Evolutionary conservation across 2,329 filamentous ascomycete genomes (phyloP).

Genomic region (Tolypocladium amazonense): DNA sequence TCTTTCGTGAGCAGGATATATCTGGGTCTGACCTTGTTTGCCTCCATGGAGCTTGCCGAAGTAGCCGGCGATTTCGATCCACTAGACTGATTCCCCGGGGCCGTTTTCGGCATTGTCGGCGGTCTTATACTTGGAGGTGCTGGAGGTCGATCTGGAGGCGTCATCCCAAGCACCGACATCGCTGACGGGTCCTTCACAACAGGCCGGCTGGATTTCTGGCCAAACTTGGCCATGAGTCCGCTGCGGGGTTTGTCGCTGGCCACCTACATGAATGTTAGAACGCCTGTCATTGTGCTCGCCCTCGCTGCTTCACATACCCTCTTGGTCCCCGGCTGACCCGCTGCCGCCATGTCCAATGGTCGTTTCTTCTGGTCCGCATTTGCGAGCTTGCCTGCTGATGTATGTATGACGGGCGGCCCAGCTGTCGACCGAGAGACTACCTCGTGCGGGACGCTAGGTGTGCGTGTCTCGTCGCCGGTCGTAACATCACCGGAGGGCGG

Average conservation of each 20-base stretch:
- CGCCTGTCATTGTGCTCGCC: neutral
- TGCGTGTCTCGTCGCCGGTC: neutral
- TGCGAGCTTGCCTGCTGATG: constrained; percentile 11
- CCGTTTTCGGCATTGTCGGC: constrained; percentile 4
- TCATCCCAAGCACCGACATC: constrained; percentile 39
- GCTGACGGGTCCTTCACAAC: constrained; percentile 36
- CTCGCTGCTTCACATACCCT: constrained; percentile 23
- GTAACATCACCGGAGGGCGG: neutral
- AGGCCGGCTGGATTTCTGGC: constrained; percentile 16
- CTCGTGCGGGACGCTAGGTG: neutral
- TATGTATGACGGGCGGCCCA: constrained; percentile 29
- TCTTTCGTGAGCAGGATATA: neutral
- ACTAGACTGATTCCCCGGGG: constrained; percentile 8
- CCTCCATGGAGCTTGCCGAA: constrained; percentile 6
- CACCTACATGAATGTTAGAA: constrained; percentile 18
- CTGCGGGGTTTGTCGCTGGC: constrained; percentile 18
- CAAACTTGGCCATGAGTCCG: constrained; percentile 25
- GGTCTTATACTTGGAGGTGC: constrained; percentile 11
- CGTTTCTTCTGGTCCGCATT: constrained; percentile 29
- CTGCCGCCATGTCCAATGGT: constrained; percentile 25
- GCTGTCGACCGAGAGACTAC: constrained; percentile 12
- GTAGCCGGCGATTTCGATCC: constrained; percentile 10
- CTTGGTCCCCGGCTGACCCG: constrained; percentile 23
- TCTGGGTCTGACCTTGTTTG: constrained; percentile 9
- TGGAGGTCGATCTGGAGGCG: constrained; percentile 32